Evolutionary conservation across 495 filamentous ascomycete species (phyloP).

Genomic region (Penicillium silybi): DNA sequence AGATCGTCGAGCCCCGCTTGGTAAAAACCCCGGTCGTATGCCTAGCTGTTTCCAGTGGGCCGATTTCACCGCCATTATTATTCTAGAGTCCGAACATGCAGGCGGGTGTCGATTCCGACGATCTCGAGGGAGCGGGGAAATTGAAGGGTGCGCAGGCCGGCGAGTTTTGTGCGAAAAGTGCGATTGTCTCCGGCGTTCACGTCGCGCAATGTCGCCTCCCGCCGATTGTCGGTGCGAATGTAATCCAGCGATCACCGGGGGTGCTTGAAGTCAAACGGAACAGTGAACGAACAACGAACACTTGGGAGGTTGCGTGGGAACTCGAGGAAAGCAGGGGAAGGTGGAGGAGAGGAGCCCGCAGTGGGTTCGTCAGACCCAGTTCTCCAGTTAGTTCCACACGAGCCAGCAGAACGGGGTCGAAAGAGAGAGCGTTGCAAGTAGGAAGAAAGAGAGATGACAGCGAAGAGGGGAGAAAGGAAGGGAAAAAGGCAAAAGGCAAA

Average conservation of each 20-base stretch:
- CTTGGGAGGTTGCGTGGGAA: not conserved
- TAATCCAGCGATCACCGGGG: constrained; percentile 3
- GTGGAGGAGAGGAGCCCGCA: constrained; percentile 2
- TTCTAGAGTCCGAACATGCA: constrained; percentile 1
- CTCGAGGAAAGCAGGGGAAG: not conserved
- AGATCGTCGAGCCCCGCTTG: constrained; percentile 2
- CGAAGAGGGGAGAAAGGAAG: too few relatives aligned
- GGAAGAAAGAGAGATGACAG: too few relatives aligned
- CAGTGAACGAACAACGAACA: too few relatives aligned
- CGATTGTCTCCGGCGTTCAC: not conserved
- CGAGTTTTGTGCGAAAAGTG: not conserved
- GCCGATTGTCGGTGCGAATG: constrained; percentile 7
- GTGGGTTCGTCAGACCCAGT: constrained; percentile 4
- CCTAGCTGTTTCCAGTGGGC: constrained; percentile 4
- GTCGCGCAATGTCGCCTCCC: constrained; percentile 6
- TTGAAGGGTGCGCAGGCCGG: not conserved
- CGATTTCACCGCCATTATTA: constrained; percentile 15
- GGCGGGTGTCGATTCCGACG: constrained; percentile 4
- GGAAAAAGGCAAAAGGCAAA: not conserved
- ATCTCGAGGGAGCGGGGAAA: not conserved
- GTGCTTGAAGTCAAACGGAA: not conserved
- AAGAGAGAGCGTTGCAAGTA: too few relatives aligned
- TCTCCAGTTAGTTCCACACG: not conserved
- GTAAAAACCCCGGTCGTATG: constrained; percentile 5
- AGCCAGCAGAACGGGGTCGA: too few relatives aligned